Evolutionary conservation across 2,329 filamentous ascomycete genomes (phyloP), one percentile per base, ranked within the genome.

Genomic region (Trichoderma polysporum): DNA sequence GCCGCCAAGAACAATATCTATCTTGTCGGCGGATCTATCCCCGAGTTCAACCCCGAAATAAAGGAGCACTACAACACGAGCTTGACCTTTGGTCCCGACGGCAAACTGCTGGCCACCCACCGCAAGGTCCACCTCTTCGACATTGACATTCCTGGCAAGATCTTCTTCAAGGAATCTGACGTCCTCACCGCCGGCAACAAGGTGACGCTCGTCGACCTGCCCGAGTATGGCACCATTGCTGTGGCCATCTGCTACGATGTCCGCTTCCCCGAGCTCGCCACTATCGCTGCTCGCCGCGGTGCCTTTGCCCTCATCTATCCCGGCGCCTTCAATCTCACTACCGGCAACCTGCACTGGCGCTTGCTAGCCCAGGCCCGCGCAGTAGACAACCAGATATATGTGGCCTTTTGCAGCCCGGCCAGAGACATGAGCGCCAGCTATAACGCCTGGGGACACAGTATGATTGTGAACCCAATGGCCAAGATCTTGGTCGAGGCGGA

Each of bases 201-300:
- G 75, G 81, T 97, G 68, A 97, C 94, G 0, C 80, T 98, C 3
- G 84, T 98, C 29, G 91, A 97, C 71, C 82, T 97, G 33, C 92
- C 94, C 3, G 93, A 91, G 71, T 97, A 97, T 78, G 95, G 95
- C 68, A 90, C 88, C 77, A 87, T 99, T 69, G 93, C 88, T 4
- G 82, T 99, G 4, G 94, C 92, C 35, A 98, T 99, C 76, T 99
- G 95, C 85, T 99, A 99, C 81, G 95, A 99, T 79, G 88, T 99
- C 65, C 92, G 95, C 47, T 99, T 99, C 82, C 94, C 95, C 0
- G 95, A 98, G 80, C 84, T 97, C 12, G 95, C 93, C 3, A 95
- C 88, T 76, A 90, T 98, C 66, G 94, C 94, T 0, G 92, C 94
- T 22, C 86, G 95, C 35, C 88, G 89, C 71, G 93, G 91, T n/a